Percentiles rank a stretch among this genome's conserved stretches.
Conservation (phyloP, 1,284 basidiomycete genomes). For the Gymnopus androsaceus region DNA sequence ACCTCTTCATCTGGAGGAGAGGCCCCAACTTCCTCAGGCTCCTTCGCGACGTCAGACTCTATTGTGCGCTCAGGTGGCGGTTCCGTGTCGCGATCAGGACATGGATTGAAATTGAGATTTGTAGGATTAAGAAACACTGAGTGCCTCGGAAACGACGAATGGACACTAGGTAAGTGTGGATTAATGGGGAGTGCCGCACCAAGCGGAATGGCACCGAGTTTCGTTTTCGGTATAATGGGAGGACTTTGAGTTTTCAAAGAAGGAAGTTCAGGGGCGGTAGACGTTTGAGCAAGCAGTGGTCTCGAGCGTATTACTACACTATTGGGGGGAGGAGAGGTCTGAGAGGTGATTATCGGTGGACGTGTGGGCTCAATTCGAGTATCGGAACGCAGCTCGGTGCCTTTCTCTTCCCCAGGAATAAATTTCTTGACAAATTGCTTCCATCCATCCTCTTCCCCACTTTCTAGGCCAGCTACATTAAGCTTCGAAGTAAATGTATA, state of each 20-base stretch:
- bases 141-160: constrained; percentile 5
- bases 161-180: background rate
- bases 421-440: background rate
- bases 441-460: background rate
- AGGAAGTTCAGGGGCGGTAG: background rate
- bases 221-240: background rate
- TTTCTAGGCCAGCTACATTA: background rate
- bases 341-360: background rate
- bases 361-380: background rate
- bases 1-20: too few species aligned
- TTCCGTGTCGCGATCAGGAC: background rate
- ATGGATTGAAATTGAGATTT: background rate
- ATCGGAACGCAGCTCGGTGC: background rate
- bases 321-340: background rate
- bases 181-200: constrained; percentile 4
- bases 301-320: background rate
- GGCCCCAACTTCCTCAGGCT: background rate
- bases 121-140: background rate
- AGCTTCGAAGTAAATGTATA: too few species aligned
- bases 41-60: background rate
- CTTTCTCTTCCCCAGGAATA: background rate
- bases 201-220: background rate
- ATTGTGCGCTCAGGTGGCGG: background rate
- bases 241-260: background rate
- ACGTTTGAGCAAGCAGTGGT: background rate